Evolutionary conservation across 2,329 filamentous ascomycete genomes (phyloP), one percentile per base, ranked within the genome.

Genomic region (Hirsutella rhossiliensis): DNA sequence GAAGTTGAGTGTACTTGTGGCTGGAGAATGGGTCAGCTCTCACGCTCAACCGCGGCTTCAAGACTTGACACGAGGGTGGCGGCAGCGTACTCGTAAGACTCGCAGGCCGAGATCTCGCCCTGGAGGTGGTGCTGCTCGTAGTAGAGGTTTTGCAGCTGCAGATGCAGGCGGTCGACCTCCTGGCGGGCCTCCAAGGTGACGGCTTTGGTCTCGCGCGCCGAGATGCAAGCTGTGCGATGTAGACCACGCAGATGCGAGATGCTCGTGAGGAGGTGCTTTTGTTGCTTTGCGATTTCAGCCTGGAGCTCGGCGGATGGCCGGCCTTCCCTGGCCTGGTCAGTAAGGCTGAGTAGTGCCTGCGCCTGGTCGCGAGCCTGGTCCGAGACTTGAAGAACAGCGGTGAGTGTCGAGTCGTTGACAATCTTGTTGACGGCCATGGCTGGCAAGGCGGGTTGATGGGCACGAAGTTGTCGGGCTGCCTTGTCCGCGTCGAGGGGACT

Each of bases 71-170:
- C 17, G n/a, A 12, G 19, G 38, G 32, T 13, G 17, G 12, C 11
- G 27, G 40, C 17, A 3, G 75, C 85, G 49, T 67, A 94, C 87
- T 95, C 86, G 55, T 94, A 96, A 42, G 82, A 84, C 59, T 95
- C 86, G 62, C 92, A 97, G 9, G 86, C 87, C 1, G 78, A 71
- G 48, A 98, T 97, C 65, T 98, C 92, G 41, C 86, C 86, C 50
- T 85, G 80, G 44, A 98, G 68, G 62, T 96, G 88, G 44, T 87
- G 75, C 66, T 97, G 89, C 63, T 98, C 90, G 59, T 98, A 98
- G 62, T 92, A 94, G 8, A 98, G 69, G 58, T 98, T 98, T 64
- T 97, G 90, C 44, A 98, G 73, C 58, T 94, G 86, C 32, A 98
- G 73, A 60, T 97, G 89, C 48, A 98, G 72, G 41, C 82, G 79